phyloP scores from a whole-genome alignment of 192 early-diverging fungal species.

The Coemansia sp. region DNA sequence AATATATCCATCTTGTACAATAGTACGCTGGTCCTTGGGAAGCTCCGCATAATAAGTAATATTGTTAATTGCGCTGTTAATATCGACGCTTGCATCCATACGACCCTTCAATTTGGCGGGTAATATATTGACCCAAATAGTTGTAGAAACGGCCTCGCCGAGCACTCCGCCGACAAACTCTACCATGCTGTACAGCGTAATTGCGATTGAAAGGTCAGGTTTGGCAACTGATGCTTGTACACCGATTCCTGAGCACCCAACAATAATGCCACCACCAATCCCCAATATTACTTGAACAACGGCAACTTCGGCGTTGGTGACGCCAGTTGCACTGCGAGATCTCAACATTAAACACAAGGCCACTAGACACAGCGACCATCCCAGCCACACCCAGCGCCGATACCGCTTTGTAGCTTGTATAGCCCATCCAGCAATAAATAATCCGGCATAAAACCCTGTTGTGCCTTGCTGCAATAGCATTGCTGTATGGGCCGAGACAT shows the following conservation, averaged over 20 bases:
- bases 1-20: constrained; percentile 43
- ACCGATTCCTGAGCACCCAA: constrained; percentile 46
- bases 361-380: constrained; percentile 40
- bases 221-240: constrained; percentile 35
- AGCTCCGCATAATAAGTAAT: constrained; percentile 46
- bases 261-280: constrained; percentile 36
- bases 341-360: constrained; percentile 43
- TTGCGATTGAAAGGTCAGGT: constrained; percentile 41
- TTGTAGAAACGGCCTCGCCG: constrained; percentile 42
- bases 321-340: constrained; percentile 14
- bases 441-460: constrained; percentile 33
- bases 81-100: constrained; percentile 20
- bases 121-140: constrained; percentile 47
- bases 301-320: constrained; percentile 34
- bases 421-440: constrained; percentile 46
- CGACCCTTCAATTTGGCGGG: constrained; percentile 17
- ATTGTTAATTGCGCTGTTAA: constrained; percentile 42
- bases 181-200: constrained; percentile 47
- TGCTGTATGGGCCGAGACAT: constrained; percentile 30
- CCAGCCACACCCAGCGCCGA: constrained; percentile 45
- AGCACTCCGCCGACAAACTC: constrained; percentile 46
- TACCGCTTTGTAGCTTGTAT: constrained; percentile 44
- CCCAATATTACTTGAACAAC: constrained; percentile 37
- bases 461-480: constrained; percentile 46
- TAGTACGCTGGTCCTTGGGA: constrained; percentile 37